Evolutionary conservation across 371 early-diverging fungal genomes (phyloP), one percentile per base, ranked within the genome.

Genomic region (Mortierella sp.): DNA sequence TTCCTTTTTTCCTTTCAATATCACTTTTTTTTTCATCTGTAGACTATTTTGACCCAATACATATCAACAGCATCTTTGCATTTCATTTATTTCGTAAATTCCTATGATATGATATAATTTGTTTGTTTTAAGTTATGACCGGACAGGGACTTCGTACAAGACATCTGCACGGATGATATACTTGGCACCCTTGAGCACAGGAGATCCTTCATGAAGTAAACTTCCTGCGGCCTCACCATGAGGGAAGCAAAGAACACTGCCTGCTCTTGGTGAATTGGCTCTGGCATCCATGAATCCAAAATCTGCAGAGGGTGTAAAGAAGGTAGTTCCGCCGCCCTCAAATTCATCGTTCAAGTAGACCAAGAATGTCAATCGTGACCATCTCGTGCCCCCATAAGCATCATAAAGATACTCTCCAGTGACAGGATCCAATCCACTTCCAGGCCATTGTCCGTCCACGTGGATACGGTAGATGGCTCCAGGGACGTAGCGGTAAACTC

Each of bases 381-480:
- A 85, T 19, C 85, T 82, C 28, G 77, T 77, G 15, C 86, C 87
- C 10, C 76, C 75, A 64, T 79, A 83, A 19, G 75, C 81, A 67
- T 89, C 88, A 62, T 87, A 87, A 28, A 83, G 74, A 64, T 88
- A 88, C 22, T 86, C 72, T 13, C 88, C 87, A 13, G 80, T 85
- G 24, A 70, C 73, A 9, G 85, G 86, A 59, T 84, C 86, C 19
- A 89, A 66, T 7, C 86, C 88, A 61, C 79, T 78, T 13, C 80
- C 85, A 11, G 90, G 90, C 90, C 90, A 90, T 32, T 88, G 87
- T 11, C 90, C 90, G 70, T 90, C 90, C 36, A 88, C 86, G 28
- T 83, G 83, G 19, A 87, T 86, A 1, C 90, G 83, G 66, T 88
- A 90, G 21, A 90, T 79, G 22, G 87, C 86, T 2, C 88, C 88